Evolutionary conservation across 495 filamentous ascomycete genomes (phyloP), one percentile per base, ranked within the genome.

Genomic region (Neurospora cerealis): DNA sequence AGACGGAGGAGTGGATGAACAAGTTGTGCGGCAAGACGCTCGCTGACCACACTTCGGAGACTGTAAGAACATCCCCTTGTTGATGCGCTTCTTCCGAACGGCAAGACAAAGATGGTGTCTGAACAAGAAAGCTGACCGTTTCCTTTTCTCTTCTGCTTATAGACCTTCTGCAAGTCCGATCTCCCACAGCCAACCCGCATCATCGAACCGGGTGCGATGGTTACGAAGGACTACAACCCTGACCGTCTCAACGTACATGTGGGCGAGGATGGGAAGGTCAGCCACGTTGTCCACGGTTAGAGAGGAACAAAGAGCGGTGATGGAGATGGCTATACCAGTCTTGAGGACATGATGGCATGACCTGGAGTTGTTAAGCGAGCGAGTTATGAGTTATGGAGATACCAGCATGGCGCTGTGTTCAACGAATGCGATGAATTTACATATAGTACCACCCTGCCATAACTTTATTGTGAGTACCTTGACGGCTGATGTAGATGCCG

Each of bases 1-100:
- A 83, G 79, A 89, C 89, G 74, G 83, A 87, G 46, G 88, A 91
- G 74, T 95, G 93, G 93, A 82, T 82, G 54, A 88, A 86, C 80
- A 93, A 93, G 86, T 84, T 95, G 19, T 88, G 90, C 70, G 92
- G 93, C 74, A 95, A 95, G 89, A 93, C 88, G 6, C 75, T 86
- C 6, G 78, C 76, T 19, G 85, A 87, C 0, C 74, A 79, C 37
- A 66, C 77, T n/a, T 80, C 83, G 4, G 85, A 85, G 75, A 86
- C 83, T 28, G 85, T 86, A 73, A 34, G 84, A 77, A 19, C 60
- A 60, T 17, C 19, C 32, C 36, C 8, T 73, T 37, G 1, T 69
- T 11, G 7, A 37, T 73, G 36, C 21, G 7, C 19, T 39, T 40
- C 28, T 66, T 40, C 19, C 8, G 41, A 41, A 71, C 34, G 69